Base-by-base conservation (phyloP, 148 eudicot genomes). In the Vaccinium corymbosum region DNA sequence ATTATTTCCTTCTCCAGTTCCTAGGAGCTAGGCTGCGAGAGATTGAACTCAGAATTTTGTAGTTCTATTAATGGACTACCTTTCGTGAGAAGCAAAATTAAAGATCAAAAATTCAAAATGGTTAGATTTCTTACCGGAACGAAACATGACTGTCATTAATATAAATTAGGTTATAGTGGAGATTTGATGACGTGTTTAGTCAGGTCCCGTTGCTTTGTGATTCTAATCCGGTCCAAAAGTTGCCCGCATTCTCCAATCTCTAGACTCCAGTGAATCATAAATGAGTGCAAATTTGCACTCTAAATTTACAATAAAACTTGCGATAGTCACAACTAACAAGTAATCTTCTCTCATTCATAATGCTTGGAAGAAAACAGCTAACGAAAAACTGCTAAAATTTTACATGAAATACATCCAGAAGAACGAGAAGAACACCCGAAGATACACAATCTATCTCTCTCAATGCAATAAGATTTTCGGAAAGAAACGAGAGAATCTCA, bases 401-500 rank as follows among this genome's bases (percentile, higher is more conserved):
- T 9, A 48, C 55, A 48, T 46, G 12, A 74, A 38, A 17, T 74
- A n/a, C 79, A 46, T 20, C 14, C 51, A 48, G 17, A 76, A 19
- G 53, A 51, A 50, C 27, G 59, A 27, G 19, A 80, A 27, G 46
- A 73, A 68, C 35, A 38, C 27, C 53, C 52, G 17, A 25, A 80
- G 22, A 42, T 25, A 15, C 17, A 7, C 27, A 81, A 59, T 76
- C 38, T 13, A 80, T 76, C 50, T 82, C 68, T 79, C 42, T 71
- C 87, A 68, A 51, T 83, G 86, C 38, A 85, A 51, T 82, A 2
- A 19, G 0, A 79, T 75, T 49, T 71, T 11, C 82, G 20, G 64
- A 51, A 70, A 53, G 83, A 76, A 49, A 74, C 9, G 50, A 78
- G 85, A 53, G 80, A 84, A 57, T 80, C 56, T 77, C 35, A 62